Conservation (phyloP, 2,329 filamentous ascomycete species). For the Cladorrhinum sp. region DNA sequence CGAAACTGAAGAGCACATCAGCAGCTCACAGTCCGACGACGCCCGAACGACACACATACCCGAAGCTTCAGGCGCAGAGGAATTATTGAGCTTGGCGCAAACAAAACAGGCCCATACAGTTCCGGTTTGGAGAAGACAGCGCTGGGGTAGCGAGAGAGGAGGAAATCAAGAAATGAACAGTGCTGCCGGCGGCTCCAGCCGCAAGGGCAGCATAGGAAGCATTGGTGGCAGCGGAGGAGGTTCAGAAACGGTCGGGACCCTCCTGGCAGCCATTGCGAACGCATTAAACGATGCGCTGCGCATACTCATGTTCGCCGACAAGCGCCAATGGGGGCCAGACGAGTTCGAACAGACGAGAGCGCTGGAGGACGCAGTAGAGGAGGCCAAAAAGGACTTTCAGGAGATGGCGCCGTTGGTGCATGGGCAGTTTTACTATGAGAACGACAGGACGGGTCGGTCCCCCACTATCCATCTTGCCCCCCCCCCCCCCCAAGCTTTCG, state of each 20-base stretch:
- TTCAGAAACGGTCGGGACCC: slow-evolving; percentile 52
- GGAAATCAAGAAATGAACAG: slow-evolving; percentile 18
- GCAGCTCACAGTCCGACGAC: not conserved
- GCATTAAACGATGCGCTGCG: slow-evolving; percentile 52
- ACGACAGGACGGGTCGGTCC: slow-evolving; percentile 51
- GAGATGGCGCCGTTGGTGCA: slow-evolving; percentile 53
- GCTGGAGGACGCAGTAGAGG: slow-evolving; percentile 54
- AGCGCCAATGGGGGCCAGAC: slow-evolving; percentile 56
- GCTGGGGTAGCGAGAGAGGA: not conserved
- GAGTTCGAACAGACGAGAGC: slow-evolving; percentile 58
- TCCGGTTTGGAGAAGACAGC: not conserved
- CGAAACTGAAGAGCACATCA: slow-evolving; percentile 8
- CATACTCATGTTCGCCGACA: slow-evolving; percentile 55
- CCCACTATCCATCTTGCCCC: slow-evolving; percentile 9
- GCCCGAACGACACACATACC: not conserved
- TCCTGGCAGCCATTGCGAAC: slow-evolving; percentile 57
- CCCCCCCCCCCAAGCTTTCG: too few species aligned
- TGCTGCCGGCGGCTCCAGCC: slow-evolving; percentile 12
- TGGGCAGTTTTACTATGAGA: slow-evolving; percentile 56
- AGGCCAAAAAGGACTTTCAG: slow-evolving; percentile 60
- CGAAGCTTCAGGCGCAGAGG: not conserved
- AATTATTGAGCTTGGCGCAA: slow-evolving; percentile 1
- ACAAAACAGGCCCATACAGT: not conserved
- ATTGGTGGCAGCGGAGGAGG: slow-evolving; percentile 16
- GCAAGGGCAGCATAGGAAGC: slow-evolving; percentile 9